Conservation (phyloP, 345 rosid species). For the Aquilaria yunnanensis region DNA sequence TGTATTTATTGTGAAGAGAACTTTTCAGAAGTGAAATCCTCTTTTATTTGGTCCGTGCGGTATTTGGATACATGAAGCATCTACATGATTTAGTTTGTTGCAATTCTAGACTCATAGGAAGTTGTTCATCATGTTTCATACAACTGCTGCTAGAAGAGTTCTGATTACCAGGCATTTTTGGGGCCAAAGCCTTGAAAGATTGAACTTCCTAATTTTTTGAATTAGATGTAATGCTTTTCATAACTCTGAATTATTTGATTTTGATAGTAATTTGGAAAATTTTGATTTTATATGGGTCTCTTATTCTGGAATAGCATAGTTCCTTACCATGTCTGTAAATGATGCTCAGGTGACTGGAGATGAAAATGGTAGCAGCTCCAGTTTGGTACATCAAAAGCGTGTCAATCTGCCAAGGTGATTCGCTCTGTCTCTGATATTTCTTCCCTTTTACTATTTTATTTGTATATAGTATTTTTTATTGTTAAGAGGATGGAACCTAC, state of each 20-base stretch:
- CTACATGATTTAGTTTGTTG: background rate
- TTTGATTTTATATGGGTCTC: background rate
- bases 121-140: background rate
- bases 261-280: background rate
- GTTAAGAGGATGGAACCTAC: no score
- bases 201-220: background rate
- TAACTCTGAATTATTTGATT: background rate
- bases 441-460: background rate
- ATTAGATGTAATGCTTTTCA: constrained; percentile 1
- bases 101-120: background rate
- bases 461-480: background rate
- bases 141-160: background rate
- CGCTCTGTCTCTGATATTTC: background rate
- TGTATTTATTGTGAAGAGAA: background rate
- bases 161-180: background rate
- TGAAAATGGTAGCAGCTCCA: constrained; percentile 24
- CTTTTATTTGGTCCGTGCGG: background rate
- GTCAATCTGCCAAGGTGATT: constrained; percentile 35
- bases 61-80: background rate
- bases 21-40: background rate
- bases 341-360: constrained; percentile 31
- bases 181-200: background rate
- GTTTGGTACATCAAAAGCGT: constrained; percentile 29
- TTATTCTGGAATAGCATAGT: constrained; percentile 1
- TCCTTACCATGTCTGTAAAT: constrained; percentile 11